A percentile compares a stretch with the other conserved stretches of the same genome.
Evolutionary conservation across 441 rosid species (phyloP).

Genomic region (Brassica balearica): DNA sequence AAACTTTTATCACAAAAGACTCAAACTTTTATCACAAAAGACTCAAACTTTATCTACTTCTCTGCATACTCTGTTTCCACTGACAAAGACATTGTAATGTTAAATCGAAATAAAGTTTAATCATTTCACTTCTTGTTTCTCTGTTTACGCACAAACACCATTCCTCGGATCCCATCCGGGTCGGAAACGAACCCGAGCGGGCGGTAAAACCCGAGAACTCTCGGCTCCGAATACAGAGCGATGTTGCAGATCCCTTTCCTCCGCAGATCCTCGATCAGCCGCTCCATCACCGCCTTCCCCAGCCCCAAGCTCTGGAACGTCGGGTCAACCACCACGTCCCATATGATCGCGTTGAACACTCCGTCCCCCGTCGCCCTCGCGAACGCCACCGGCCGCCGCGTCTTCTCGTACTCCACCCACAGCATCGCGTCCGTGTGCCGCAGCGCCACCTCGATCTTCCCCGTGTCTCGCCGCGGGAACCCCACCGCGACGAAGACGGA

Average conservation of each 20-base stretch:
- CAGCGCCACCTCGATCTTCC: constrained; percentile 68
- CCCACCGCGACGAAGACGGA: constrained; percentile 83
- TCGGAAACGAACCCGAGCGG: constrained; percentile 91
- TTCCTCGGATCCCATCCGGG: constrained; percentile 90
- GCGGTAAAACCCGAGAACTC: constrained; percentile 85
- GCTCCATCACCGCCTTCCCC: constrained; percentile 87
- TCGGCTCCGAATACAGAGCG: constrained; percentile 85
- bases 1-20: constrained; percentile 14
- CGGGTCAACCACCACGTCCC: constrained; percentile 97
- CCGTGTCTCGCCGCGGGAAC: constrained; percentile 83
- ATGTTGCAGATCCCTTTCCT: constrained; percentile 70
- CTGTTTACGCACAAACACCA: constrained; percentile 77
- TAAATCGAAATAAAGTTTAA: not conserved
- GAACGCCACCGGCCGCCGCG: constrained; percentile 78
- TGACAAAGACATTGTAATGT: constrained; percentile 15
- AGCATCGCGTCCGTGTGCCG: constrained; percentile 74
- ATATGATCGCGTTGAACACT: constrained; percentile 87
- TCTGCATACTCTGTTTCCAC: constrained; percentile 22
- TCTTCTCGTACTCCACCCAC: constrained; percentile 70
- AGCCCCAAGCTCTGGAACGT: constrained; percentile 80
- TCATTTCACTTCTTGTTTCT: constrained; percentile 35
- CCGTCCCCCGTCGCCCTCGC: constrained; percentile 90
- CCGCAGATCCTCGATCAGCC: constrained; percentile 66
- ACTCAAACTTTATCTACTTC: not conserved
- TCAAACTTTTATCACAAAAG: not conserved